Evolutionary conservation across 2,329 filamentous ascomycete genomes (phyloP).

Genomic region (Ophiocordyceps camponoti-rufipedis): DNA sequence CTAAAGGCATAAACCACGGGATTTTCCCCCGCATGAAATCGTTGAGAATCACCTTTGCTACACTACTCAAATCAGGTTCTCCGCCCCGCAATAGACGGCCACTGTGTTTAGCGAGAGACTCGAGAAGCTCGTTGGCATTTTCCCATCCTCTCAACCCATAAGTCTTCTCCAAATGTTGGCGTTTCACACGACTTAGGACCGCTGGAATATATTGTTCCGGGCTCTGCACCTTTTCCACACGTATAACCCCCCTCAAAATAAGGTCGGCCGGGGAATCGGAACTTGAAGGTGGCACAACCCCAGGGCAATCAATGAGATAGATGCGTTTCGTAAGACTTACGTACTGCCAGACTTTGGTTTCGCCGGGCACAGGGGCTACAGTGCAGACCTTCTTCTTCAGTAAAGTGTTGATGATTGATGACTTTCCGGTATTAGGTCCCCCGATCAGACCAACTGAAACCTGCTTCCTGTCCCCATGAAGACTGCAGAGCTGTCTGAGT

Average conservation of each 20-base stretch:
- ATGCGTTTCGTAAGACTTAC: conserved; percentile 90
- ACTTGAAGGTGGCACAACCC: conserved; percentile 79
- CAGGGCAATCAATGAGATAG: conserved; percentile 82
- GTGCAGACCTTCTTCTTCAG: conserved; percentile 88
- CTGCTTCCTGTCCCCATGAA: conserved; percentile 84
- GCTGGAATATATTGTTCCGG: conserved; percentile 90
- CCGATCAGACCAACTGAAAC: conserved; percentile 77
- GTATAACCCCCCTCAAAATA: conserved; percentile 73
- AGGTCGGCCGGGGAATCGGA: conserved; percentile 76
- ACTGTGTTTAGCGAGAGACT: conserved; percentile 69
- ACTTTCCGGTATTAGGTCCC: conserved; percentile 81
- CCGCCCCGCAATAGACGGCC: conserved; percentile 77
- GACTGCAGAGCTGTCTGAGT: conserved; percentile 75
- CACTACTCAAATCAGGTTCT: conserved; percentile 87
- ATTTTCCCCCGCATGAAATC: conserved; percentile 92
- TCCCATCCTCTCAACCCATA: conserved; percentile 74
- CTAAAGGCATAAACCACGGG: conserved; percentile 70
- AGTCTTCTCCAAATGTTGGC: conserved; percentile 77
- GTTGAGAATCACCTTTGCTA: conserved; percentile 92
- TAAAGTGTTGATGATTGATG: conserved; percentile 90
- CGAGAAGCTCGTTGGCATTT: conserved; percentile 66
- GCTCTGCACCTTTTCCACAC: conserved; percentile 91
- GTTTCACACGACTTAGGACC: conserved; percentile 63
- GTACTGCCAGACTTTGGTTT: conserved; percentile 98
- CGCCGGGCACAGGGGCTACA: conserved; percentile 85